Evolutionary conservation across 2,329 filamentous ascomycete species (phyloP).

Genomic region (Fusarium dlaminii): DNA sequence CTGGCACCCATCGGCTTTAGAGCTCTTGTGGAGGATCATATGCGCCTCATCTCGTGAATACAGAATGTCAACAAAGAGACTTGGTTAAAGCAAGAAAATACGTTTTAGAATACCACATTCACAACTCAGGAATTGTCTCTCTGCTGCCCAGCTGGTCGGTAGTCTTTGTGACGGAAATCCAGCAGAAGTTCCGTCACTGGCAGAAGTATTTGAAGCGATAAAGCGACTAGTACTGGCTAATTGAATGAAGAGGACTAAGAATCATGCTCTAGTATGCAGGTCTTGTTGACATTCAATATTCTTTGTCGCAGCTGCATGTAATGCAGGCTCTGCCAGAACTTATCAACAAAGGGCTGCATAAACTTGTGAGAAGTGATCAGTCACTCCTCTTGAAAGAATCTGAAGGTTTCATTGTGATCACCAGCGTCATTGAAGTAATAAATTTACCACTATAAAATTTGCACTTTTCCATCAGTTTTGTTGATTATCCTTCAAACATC

Average conservation of each 20-base stretch:
- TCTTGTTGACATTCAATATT: accelerated
- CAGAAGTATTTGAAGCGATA: accelerated
- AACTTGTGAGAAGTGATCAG: background rate
- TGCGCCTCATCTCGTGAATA: background rate
- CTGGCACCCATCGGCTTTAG: too few species aligned
- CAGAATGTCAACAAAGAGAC: background rate
- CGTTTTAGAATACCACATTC: accelerated
- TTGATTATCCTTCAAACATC: background rate
- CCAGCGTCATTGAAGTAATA: background rate
- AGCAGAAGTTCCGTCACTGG: background rate
- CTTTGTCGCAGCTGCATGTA: background rate
- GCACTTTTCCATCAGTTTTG: background rate
- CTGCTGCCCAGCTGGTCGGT: accelerated
- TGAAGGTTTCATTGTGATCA: background rate
- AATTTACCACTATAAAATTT: background rate
- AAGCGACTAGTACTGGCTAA: background rate
- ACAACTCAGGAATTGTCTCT: accelerated
- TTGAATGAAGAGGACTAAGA: background rate
- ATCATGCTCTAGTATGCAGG: accelerated
- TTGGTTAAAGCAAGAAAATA: accelerated
- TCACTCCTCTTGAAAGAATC: background rate
- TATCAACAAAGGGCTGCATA: background rate
- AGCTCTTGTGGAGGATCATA: background rate
- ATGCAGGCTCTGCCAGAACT: too few species aligned
- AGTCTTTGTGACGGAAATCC: accelerated